Base-by-base conservation (phyloP, 2,329 filamentous ascomycete genomes). In the Akanthomyces muscarius region DNA sequence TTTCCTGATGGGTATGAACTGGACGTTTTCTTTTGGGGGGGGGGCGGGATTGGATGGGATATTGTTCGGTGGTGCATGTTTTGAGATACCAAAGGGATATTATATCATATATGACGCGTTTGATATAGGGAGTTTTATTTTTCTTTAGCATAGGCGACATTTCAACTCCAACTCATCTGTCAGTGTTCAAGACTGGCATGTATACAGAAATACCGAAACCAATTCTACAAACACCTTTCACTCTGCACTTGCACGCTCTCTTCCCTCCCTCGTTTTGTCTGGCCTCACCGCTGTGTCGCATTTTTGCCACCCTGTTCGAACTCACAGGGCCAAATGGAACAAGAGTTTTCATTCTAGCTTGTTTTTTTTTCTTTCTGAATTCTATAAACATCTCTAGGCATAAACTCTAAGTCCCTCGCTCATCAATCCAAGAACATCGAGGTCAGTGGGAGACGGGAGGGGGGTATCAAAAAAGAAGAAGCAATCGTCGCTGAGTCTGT, bases 381-480 rank as follows among this genome's bases (percentile, higher is more conserved):
- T 57, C 54, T 57, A 56, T 28, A 57, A 3, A 21, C 13, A 16
- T 36, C 33, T 45, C 25, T 57, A 45, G 42, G 54, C 30, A 57
- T 41, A 38, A 16, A 23, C 25, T n/a, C 42, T 21, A 21, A 7
- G 5, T 45, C 38, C 25, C 18, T 45, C 54, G 41, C 41, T 47
- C 54, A 47, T 57, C 42, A 57, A 57, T 57, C 41, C 54, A 55
- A n/a, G 53, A 59, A 65, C 5, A 44, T 47, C 58, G 63, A 61
- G 55, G 52, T 5, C 10, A 21, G 21, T 21, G 21, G 21, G n/a
- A 30, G 28, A 6, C 28, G 38, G 21, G 13, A 18, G 18, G 36
- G 13, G 54, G 54, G 54, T 57, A 57, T 57, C 41, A 57, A 57
- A 47, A 30, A 45, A 47, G 30, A 33, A 7, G 21, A 38, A 38